phyloP scores from a whole-genome alignment of 2,329 filamentous ascomycete species.

The Neocucurbitaria cava region DNA sequence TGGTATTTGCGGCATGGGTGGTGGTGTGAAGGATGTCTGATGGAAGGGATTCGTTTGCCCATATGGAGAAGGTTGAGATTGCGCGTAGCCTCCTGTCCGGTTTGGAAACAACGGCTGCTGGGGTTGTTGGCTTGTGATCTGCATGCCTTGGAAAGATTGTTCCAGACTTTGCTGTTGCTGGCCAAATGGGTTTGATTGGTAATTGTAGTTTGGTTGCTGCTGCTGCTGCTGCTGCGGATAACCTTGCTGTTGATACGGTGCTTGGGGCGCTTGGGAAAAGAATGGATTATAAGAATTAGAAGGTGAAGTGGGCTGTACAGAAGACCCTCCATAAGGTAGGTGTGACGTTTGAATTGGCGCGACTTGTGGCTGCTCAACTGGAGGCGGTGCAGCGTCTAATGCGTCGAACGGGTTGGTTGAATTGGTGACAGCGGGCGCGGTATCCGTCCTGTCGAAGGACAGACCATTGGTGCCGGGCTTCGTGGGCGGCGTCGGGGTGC shows the following conservation, averaged over 20 bases:
- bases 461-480: conserved; percentile 59
- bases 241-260: conserved; percentile 33
- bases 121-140: conserved; percentile 58
- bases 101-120: conserved; percentile 70
- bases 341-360: conserved; percentile 43
- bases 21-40: conserved; percentile 48
- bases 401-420: conserved; percentile 55
- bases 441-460: conserved; percentile 49
- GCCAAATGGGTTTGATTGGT: conserved; percentile 23
- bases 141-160: conserved; percentile 77
- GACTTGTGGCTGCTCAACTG: conserved; percentile 36
- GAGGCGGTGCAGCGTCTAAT: conserved; percentile 42
- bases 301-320: conserved; percentile 34
- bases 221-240: conserved; percentile 25
- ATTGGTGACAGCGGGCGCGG: conserved; percentile 28
- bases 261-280: conserved; percentile 52
- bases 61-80: conserved; percentile 47
- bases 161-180: conserved; percentile 58
- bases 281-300: conserved; percentile 73
- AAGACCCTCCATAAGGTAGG: conserved; percentile 25
- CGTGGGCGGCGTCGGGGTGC: conserved; percentile 54
- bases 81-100: conserved; percentile 69
- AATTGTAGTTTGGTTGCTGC: conserved; percentile 22
- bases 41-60: conserved; percentile 51
- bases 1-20: conserved; percentile 51